Conservation (phyloP, 257 asterid genomes). For the Verbascum thapsus region DNA sequence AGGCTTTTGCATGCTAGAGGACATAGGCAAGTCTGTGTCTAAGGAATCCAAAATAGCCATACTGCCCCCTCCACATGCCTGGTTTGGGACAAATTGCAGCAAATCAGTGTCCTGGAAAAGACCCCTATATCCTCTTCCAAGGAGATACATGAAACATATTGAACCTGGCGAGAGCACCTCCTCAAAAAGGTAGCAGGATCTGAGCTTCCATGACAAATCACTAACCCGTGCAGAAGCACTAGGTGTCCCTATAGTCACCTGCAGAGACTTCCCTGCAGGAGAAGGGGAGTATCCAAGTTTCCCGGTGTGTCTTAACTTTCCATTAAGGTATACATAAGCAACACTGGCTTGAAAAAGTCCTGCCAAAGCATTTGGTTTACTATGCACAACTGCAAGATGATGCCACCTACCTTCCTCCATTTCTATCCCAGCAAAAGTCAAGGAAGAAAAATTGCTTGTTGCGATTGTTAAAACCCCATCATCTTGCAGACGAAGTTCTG, state of each 20-base stretch:
- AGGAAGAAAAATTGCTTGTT: constrained; percentile 88
- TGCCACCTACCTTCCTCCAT: constrained; percentile 99
- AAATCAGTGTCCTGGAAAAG: constrained; percentile 91
- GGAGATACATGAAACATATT: constrained; percentile 92
- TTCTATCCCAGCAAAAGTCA: constrained; percentile 87
- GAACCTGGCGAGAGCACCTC: constrained; percentile 98
- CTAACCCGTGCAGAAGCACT: constrained; percentile 72
- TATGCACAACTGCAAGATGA: constrained; percentile 98
- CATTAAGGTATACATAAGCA: constrained; percentile 92
- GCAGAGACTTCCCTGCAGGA: constrained; percentile 91
- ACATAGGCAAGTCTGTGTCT: constrained; percentile 71
- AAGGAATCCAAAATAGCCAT: constrained; percentile 98
- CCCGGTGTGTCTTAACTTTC: constrained; percentile 91
- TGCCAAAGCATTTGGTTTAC: constrained; percentile 99
- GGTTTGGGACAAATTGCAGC: constrained; percentile 91
- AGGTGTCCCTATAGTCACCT: constrained; percentile 93
- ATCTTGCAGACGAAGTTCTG: constrained; percentile 85
- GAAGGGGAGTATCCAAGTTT: constrained; percentile 96
- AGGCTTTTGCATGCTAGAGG: constrained; percentile 69
- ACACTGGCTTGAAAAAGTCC: constrained; percentile 97
- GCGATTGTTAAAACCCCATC: constrained; percentile 91
- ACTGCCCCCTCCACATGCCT: constrained; percentile 99
- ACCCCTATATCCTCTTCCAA: constrained; percentile 96
- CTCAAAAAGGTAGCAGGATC: constrained; percentile 94
- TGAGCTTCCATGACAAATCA: constrained; percentile 90